Evolutionary conservation across 2,329 filamentous ascomycete genomes (phyloP).

Genomic region (Cytospora mali): DNA sequence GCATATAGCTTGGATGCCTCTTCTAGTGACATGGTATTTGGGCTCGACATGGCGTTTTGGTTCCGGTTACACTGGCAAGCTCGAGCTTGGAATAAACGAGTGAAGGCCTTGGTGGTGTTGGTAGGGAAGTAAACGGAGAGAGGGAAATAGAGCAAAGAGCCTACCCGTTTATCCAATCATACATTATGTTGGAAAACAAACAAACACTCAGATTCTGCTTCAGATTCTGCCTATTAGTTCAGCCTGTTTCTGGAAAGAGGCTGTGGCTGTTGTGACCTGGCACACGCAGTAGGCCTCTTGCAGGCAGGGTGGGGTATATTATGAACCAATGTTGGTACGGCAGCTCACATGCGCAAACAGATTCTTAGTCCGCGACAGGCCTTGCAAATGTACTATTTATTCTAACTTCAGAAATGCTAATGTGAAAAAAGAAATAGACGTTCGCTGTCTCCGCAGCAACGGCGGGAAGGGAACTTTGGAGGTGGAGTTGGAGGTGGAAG

Average conservation of each 20-base stretch:
- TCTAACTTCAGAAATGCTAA: background rate
- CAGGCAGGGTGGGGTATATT: no score
- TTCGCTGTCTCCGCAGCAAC: no score
- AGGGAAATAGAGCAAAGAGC: background rate
- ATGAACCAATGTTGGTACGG: no score
- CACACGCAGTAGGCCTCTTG: background rate
- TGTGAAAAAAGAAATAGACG: background rate
- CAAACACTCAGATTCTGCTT: no score
- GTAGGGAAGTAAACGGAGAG: background rate
- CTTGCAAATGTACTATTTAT: background rate
- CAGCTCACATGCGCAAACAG: background rate
- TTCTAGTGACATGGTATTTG: constrained; percentile 28
- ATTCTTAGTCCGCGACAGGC: background rate
- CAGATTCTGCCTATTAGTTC: background rate
- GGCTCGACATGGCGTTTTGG: background rate
- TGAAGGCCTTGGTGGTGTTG: no score
- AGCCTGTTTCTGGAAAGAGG: background rate
- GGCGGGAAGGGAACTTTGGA: background rate
- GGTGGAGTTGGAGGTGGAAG: background rate
- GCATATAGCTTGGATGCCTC: constrained; percentile 35
- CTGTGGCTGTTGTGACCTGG: background rate
- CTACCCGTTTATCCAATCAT: background rate
- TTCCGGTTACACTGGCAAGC: constrained; percentile 8
- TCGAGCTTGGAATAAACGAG: background rate
- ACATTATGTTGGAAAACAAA: no score